Conservation (phyloP, 2,329 filamentous ascomycete genomes). For the Ophiostoma perfectum region DNA sequence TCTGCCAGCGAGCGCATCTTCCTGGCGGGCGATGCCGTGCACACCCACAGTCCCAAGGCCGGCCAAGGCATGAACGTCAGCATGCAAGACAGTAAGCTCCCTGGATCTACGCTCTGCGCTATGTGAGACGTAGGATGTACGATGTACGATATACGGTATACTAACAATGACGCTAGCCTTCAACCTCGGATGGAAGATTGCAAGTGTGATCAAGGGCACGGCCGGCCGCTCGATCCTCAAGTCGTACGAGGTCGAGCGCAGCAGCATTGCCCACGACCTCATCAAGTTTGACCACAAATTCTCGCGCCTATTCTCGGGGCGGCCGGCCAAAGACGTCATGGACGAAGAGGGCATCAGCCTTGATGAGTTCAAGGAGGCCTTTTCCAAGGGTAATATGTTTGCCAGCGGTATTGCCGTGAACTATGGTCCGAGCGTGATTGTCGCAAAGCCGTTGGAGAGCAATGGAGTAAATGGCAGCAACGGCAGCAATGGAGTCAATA, state of each 20-base stretch:
- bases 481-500: constrained; percentile 34
- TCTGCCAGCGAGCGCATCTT: constrained; percentile 56
- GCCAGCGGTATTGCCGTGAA: constrained; percentile 53
- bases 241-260: constrained; percentile 50
- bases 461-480: constrained; percentile 41
- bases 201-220: constrained; percentile 41
- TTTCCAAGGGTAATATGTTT: constrained; percentile 41
- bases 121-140: constrained; percentile 31
- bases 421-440: constrained; percentile 51
- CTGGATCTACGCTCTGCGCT: too few species aligned
- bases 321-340: constrained; percentile 54
- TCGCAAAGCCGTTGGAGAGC: constrained; percentile 29
- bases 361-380: constrained; percentile 55
- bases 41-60: constrained; percentile 54
- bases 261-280: constrained; percentile 57
- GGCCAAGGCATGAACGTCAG: constrained; percentile 68
- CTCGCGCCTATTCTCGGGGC: constrained; percentile 50
- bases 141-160: too few species aligned
- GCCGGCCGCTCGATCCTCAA: constrained; percentile 40
- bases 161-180: too few species aligned
- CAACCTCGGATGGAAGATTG: constrained; percentile 55
- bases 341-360: constrained; percentile 58
- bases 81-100: constrained; percentile 48
- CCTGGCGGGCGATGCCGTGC: constrained; percentile 62
- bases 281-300: constrained; percentile 60